phyloP scores from a whole-genome alignment of 75 land plant genomes.

The Pinus tabuliformis region DNA sequence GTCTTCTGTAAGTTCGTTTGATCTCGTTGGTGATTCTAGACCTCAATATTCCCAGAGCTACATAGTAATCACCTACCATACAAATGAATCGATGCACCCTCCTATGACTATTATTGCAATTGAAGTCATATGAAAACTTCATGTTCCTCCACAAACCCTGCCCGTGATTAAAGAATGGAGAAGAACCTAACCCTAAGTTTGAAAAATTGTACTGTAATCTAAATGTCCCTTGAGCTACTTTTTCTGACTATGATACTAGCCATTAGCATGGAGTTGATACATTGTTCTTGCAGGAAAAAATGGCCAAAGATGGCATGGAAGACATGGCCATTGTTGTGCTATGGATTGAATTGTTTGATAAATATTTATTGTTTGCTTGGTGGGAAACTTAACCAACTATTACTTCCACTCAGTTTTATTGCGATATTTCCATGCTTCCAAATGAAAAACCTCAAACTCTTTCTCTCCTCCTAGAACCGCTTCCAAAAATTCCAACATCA shows the following conservation, averaged over 20 bases:
- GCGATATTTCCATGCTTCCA: conserved; percentile 81
- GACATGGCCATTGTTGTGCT: background rate
- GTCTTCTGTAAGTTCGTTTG: conserved; percentile 76
- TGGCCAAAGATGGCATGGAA: conserved; percentile 1
- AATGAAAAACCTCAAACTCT: conserved; percentile 82
- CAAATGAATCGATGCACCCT: background rate
- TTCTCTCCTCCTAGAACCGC: conserved; percentile 91
- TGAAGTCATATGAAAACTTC: background rate
- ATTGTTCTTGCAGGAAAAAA: background rate
- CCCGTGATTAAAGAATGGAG: background rate
- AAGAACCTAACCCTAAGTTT: background rate
- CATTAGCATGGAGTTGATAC: background rate
- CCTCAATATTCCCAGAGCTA: conserved; percentile 73
- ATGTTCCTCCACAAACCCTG: background rate
- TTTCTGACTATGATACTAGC: background rate
- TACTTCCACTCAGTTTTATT: background rate
- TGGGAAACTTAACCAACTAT: no score
- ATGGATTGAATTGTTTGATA: no score
- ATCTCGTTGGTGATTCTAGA: conserved; percentile 76
- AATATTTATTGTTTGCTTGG: no score
- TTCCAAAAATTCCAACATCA: conserved; percentile 77
- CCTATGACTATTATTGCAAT: background rate
- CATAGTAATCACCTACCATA: conserved; percentile 67
- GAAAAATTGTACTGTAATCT: background rate
- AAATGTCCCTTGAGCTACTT: background rate